These are phyloP conservation scores for Diutina siamensis DNA, from an alignment of 1,139 yeast genomes.

Conservation along the genomic window DNA sequence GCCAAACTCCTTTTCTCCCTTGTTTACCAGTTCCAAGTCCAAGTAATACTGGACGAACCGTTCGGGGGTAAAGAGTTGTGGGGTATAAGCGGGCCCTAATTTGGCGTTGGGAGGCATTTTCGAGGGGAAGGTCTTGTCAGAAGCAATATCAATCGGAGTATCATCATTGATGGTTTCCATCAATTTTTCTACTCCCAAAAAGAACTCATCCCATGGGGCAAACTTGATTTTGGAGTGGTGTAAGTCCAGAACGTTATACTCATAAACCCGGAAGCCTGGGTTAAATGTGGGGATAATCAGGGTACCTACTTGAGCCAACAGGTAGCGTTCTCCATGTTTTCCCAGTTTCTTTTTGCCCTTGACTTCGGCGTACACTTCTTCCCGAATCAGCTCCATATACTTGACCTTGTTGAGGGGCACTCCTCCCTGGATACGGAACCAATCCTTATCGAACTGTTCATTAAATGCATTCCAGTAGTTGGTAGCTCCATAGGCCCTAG, in stretches of 20 bases:
- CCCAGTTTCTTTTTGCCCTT: conserved; percentile 37
- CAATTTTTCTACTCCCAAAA: conserved; percentile 29
- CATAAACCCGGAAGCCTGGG: conserved; percentile 79
- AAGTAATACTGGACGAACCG: conserved; percentile 63
- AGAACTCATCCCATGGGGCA: conserved; percentile 46
- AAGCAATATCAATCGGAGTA: conserved; percentile 13
- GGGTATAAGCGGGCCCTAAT: conserved; percentile 66
- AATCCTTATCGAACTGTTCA: not conserved
- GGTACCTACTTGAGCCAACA: conserved; percentile 59
- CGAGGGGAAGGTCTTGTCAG: conserved; percentile 59
- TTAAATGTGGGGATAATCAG: conserved; percentile 81
- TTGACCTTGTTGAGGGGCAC: conserved; percentile 51
- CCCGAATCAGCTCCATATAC: conserved; percentile 48
- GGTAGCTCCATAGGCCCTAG: not conserved
- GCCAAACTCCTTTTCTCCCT: conserved; percentile 35
- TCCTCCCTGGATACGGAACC: conserved; percentile 34
- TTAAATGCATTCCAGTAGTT: not conserved
- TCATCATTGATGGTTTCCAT: conserved; percentile 7
- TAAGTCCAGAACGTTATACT: conserved; percentile 57
- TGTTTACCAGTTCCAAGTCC: conserved; percentile 43
- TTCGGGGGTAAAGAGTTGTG: conserved; percentile 63
- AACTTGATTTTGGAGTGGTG: conserved; percentile 13
- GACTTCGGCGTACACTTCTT: conserved; percentile 35
- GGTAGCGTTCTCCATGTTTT: conserved; percentile 42
- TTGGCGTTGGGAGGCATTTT: conserved; percentile 41